Conservation (phyloP, 2,329 filamentous ascomycete genomes). For the Dactylonectria estremocensis region DNA sequence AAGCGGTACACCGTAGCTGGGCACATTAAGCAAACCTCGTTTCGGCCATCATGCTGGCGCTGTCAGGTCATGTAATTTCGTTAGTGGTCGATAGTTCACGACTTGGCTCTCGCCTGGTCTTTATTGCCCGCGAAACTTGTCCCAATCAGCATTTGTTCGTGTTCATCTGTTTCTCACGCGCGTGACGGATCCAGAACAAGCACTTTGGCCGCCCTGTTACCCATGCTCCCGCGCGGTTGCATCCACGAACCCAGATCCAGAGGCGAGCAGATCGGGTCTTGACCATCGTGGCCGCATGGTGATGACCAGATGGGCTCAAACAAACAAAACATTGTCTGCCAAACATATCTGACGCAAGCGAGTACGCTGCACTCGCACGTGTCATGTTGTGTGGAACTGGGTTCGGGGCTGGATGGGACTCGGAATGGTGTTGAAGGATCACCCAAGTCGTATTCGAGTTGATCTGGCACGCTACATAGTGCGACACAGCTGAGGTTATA, state of each 20-base stretch:
- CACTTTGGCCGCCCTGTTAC: background rate
- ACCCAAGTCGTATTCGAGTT: too few relatives aligned
- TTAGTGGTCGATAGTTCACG: slow-evolving; percentile 25
- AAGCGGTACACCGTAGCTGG: background rate
- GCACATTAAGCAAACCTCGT: background rate
- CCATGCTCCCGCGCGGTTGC: background rate
- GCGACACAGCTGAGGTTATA: too few relatives aligned
- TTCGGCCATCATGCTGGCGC: slow-evolving; percentile 7
- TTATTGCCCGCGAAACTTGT: slow-evolving; percentile 27
- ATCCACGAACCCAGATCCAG: background rate
- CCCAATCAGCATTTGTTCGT: slow-evolving; percentile 1
- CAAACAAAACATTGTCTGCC: background rate
- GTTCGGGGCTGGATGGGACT: too few relatives aligned
- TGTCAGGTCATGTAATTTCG: slow-evolving; percentile 27
- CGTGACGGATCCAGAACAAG: background rate
- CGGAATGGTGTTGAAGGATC: too few relatives aligned
- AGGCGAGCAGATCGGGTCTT: background rate
- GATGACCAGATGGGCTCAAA: background rate
- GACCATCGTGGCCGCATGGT: background rate
- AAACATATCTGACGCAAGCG: background rate
- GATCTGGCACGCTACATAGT: too few relatives aligned
- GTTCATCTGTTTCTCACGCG: background rate
- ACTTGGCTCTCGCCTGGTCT: slow-evolving; percentile 22
- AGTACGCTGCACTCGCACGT: background rate
- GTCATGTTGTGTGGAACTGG: background rate